Evolutionary conservation across 2,329 filamentous ascomycete genomes (phyloP), one percentile per base, ranked within the genome.

Genomic region (Epichloe glyceriae): DNA sequence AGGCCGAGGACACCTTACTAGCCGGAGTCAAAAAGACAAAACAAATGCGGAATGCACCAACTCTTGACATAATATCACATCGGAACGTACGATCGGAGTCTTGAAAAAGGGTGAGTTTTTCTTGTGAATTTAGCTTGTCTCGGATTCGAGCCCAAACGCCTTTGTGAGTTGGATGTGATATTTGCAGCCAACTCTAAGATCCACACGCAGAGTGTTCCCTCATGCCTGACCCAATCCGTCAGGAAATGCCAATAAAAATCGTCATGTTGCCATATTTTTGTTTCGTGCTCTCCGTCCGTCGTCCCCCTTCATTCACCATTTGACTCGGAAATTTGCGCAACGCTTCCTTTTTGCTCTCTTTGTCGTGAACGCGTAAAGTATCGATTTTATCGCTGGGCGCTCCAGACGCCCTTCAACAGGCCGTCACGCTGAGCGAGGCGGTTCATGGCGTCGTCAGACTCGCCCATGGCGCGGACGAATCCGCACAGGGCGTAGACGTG

Each of bases 391-490:
- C 78, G 75, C 67, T 78, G 70, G 60, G 82, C 86, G 75, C 81
- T 87, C 93, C 93, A 98, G 71, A 98, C 93, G 71, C 74, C 86
- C 88, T 97, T 97, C 73, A 98, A 73, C 74, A 95, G 86, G 61
- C 93, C 93, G 71, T 98, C 94, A 63, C 87, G 83, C 82, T 98
- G 93, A 62, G 90, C 80, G 67, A 98, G 80, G 68, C 93, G 80
- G 86, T 98, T 98, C 68, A 98, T 74, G 66, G 86, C 81, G 76
- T 98, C 93, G 72, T 98, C 93, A 73, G 83, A 85, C 87, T 98
- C 94, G 70, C 93, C 93, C 83, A 95, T 93, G 64, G 90, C 88
- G 64, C 93, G 86, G 67, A 98, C 88, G 78, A 97, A 98, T 60
- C 93, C 93, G 78, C 86, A 95, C 60, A 98, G 86, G 64, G 93